Conservation (phyloP, 345 rosid genomes). For the Durio zibethinus region DNA sequence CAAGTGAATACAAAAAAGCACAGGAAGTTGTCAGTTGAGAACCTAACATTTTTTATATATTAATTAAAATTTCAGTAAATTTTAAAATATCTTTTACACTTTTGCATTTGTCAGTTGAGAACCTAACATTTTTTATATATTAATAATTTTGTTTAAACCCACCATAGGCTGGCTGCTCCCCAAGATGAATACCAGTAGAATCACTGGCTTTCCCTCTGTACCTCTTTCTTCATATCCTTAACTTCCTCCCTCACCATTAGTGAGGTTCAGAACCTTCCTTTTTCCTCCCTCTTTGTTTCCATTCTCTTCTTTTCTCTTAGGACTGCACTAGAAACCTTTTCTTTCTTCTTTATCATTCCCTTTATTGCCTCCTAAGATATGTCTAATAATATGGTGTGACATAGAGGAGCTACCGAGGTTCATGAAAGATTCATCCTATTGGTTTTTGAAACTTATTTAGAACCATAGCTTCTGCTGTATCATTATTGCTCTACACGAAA, state of each 20-base stretch:
- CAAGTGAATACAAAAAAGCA: background rate
- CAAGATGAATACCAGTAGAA: background rate
- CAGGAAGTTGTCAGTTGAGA: background rate
- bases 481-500: background rate
- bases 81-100: background rate
- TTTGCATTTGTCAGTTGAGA: background rate
- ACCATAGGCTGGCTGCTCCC: background rate
- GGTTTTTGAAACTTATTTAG: background rate
- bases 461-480: background rate
- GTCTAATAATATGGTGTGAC: background rate
- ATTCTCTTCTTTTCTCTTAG: background rate
- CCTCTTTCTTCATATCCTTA: background rate
- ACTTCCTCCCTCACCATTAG: background rate
- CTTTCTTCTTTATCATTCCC: background rate
- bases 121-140: too few relatives aligned
- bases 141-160: background rate
- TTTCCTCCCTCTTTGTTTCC: background rate
- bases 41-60: too few relatives aligned
- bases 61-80: too few relatives aligned
- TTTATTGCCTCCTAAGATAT: background rate
- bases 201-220: background rate
- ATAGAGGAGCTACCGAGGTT: background rate
- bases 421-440: background rate
- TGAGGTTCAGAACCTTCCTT: background rate
- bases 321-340: background rate